A percentile compares a stretch with the other conserved stretches of the same genome.
phyloP scores from a whole-genome alignment of 1,139 yeast species.

The Taphrina sp. region DNA sequence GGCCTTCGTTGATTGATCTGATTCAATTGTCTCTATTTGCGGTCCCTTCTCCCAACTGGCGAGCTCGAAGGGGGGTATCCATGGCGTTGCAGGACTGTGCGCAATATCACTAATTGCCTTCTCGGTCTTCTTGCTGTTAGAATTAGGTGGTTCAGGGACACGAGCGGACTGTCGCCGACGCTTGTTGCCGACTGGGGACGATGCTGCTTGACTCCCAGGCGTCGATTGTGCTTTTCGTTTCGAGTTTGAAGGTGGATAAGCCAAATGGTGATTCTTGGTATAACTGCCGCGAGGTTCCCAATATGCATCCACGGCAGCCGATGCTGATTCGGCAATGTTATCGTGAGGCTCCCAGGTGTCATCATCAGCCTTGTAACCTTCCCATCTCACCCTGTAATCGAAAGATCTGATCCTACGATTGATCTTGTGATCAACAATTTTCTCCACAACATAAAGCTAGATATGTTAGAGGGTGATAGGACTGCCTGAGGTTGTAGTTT shows the following conservation, averaged over 20 bases:
- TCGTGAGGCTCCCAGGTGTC: conserved; percentile 21
- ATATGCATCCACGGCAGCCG: conserved; percentile 3
- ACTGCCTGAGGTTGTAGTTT: too few species aligned
- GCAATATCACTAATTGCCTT: too few species aligned
- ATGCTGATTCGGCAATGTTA: conserved; percentile 10
- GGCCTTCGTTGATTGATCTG: not conserved
- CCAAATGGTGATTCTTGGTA: not conserved
- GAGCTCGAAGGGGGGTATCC: conserved; percentile 9
- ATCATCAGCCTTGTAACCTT: conserved; percentile 6
- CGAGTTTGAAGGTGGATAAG: not conserved
- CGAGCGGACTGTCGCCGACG: not conserved
- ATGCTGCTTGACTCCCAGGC: not conserved
- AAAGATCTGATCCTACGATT: not conserved
- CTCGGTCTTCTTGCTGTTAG: not conserved
- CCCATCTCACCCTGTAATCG: conserved; percentile 10
- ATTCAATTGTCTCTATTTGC: conserved; percentile 1
- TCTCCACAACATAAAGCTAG: conserved; percentile 5
- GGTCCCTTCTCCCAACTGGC: conserved; percentile 5
- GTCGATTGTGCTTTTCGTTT: conserved; percentile 7
- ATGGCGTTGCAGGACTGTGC: not conserved
- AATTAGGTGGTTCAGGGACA: not conserved
- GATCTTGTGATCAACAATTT: not conserved
- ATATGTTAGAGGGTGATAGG: too few species aligned
- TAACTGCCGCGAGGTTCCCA: conserved; percentile 12
- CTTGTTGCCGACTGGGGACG: not conserved